A percentile compares a stretch with the other conserved stretches of the same genome.
Conservation (phyloP, 805 yeast genomes). For the Candida ponderosae region DNA sequence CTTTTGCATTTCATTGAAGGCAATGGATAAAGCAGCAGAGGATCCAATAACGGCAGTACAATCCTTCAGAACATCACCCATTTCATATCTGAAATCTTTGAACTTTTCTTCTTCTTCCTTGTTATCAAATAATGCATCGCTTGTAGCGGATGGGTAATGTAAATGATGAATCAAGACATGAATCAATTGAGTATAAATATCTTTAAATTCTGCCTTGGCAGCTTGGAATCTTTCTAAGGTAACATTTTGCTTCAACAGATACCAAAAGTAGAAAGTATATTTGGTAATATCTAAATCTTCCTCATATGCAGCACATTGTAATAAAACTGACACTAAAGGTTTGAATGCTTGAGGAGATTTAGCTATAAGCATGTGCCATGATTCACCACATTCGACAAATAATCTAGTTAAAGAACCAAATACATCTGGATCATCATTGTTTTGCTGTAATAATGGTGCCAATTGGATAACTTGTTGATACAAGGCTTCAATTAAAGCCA, state of each 20-base stretch:
- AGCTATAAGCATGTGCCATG: constrained; percentile 87
- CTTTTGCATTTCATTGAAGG: constrained; percentile 51
- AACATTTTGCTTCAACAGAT: constrained; percentile 60
- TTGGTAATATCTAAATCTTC: constrained; percentile 84
- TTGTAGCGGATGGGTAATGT: constrained; percentile 56
- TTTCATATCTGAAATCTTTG: constrained; percentile 87
- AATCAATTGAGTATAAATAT: constrained; percentile 51
- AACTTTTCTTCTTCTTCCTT: constrained; percentile 91
- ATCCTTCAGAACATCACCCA: constrained; percentile 96
- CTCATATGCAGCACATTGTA: constrained; percentile 64
- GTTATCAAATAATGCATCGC: constrained; percentile 44
- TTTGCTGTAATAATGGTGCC: constrained; percentile 41
- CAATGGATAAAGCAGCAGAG: constrained; percentile 57
- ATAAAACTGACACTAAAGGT: constrained; percentile 64
- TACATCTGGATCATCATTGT: constrained; percentile 37
- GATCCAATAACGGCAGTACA: constrained; percentile 90
- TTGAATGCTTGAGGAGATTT: constrained; percentile 61
- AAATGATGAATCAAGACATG: constrained; percentile 59
- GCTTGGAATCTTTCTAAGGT: constrained; percentile 48
- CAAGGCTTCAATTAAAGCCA: constrained; percentile 54
- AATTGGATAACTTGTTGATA: constrained; percentile 62
- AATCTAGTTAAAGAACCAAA: constrained; percentile 67
- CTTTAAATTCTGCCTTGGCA: constrained; percentile 42
- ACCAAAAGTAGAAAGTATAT: constrained; percentile 93
- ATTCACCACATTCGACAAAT: constrained; percentile 88